These are phyloP conservation scores for Metahyphopichia silvanorum DNA, from an alignment of 805 yeast species.

Conservation along the genomic window DNA sequence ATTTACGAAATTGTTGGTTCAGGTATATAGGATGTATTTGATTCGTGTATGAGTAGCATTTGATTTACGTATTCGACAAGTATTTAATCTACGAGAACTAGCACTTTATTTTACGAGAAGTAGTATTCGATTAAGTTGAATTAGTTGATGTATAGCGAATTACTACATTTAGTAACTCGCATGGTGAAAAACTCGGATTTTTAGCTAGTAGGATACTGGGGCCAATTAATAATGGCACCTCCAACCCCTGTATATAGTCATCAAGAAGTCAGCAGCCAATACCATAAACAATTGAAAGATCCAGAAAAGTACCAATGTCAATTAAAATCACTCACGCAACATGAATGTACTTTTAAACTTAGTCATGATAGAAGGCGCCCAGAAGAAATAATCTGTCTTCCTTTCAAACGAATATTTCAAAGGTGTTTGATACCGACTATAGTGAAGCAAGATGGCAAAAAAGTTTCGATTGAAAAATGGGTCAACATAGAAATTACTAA, in stretches of 20 bases:
- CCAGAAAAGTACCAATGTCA: conserved; percentile 33
- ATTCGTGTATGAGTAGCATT: too few species aligned
- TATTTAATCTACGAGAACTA: too few species aligned
- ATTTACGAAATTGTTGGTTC: background rate
- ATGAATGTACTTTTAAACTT: conserved; percentile 40
- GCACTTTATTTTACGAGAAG: too few species aligned
- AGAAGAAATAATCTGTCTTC: conserved; percentile 39
- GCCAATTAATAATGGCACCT: conserved; percentile 38
- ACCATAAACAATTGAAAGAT: conserved; percentile 21
- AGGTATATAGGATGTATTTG: background rate
- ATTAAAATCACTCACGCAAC: conserved; percentile 33
- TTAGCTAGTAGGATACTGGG: background rate
- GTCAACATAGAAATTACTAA: conserved; percentile 38
- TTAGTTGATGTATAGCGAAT: too few species aligned
- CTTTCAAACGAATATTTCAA: conserved; percentile 41
- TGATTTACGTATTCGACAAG: too few species aligned
- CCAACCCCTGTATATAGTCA: conserved; percentile 38
- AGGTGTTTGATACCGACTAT: conserved; percentile 29
- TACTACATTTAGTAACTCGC: too few species aligned
- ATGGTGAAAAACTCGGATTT: too few species aligned
- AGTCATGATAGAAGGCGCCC: conserved; percentile 17
- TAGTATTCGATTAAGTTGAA: too few species aligned
- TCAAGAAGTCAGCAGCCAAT: conserved; percentile 23
- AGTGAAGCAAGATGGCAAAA: conserved; percentile 21
- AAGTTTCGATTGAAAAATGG: conserved; percentile 25